Evolutionary conservation across 768 basidiomycete species (phyloP), one percentile per base, ranked within the genome.

Genomic region (Mycena amicta): DNA sequence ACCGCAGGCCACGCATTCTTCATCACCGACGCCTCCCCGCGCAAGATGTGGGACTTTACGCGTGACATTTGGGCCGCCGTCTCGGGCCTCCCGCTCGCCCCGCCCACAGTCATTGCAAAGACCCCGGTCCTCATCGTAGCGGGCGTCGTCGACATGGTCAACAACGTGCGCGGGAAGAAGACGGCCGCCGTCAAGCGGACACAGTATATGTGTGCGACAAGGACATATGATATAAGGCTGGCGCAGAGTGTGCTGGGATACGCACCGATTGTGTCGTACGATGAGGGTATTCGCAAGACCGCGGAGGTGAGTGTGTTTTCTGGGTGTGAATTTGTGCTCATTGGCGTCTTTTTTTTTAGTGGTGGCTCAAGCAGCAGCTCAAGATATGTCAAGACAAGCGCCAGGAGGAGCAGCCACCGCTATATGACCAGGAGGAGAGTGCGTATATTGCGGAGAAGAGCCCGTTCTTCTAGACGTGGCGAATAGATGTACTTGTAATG

Each of bases 1-100:
- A 77, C 83, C 45, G 82, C 80, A 2, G 83, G 83, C 3, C 76
- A 81, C 54, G 77, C 76, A 3, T 85, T 79, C 72, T 82, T 82
- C 72, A 77, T 85, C 68, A 80, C 82, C 52, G 83, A 84, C 70
- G 79, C 76, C 53, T 80, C 82, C 58, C 81, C 82, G 5, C 68
- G 79, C 50, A 76, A 77, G 65, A 80, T 81, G 67, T 84, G 83
- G 83, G 80, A 82, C 58, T 78, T 80, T 30, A 1, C 1, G 2
- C 55, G 78, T 13, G 70, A 72, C 1, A 59, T 83, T 16, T 83
- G 82, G 82, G 56, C 53, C 54, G 58, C 47, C 11, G 57, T 40
- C 23, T 53, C 57, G 12, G 55, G 47, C 5, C 25, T 50, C 31
- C 55, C 30, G 11, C 53, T 45, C 67, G 56, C 61, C 66, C 13